Evolutionary conservation across 2,329 filamentous ascomycete species (phyloP), one percentile per base, ranked within the genome.

Genomic region (Ramularia endophylla): DNA sequence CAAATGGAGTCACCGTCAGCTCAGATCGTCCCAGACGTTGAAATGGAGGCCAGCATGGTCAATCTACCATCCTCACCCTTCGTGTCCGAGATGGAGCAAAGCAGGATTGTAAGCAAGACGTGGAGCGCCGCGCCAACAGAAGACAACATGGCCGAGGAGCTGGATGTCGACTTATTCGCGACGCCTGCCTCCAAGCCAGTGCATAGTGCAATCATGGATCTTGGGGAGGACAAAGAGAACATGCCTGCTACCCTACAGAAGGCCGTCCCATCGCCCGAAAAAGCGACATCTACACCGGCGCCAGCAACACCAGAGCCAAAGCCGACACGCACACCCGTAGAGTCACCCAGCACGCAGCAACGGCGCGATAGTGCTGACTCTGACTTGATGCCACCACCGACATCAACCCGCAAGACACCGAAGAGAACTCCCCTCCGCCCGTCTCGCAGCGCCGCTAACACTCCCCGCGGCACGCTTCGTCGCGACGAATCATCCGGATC

Each of bases 21-120:
- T 13, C 44, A 43, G 30, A 22, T 36, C 12, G n/a, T n/a, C n/a
- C n/a, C n/a, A n/a, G 19, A 36, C 8, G 38, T 42, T 8, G 42
- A 44, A 27, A 30, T 25, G 8, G 52, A 53, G 12, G 43, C 46
- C 37, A 51, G 52, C 46, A 46, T 48, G 29, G 25, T 50, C 36
- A 25, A 43, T 19, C 43, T 58, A 15, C 65, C 66, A 5, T 72
- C 68, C 41, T 73, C 70, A 27, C 71, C 71, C 11, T 74, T 73
- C 52, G 54, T 70, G n/a, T 59, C 64, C 30, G 63, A 71, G 40
- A 54, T 72, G 37, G 65, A 66, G 13, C 45, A 51, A 8, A 61
- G 54, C 52, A 50, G 60, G 39, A 52, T 48, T 8, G 41, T 57
- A 12, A 61, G 55, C 51, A 54, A 56, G 48, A 50, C 56, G 47